These are phyloP conservation scores for Pseudocercospora cruenta DNA, from an alignment of 2,329 filamentous ascomycete species.

Conservation along the genomic window DNA sequence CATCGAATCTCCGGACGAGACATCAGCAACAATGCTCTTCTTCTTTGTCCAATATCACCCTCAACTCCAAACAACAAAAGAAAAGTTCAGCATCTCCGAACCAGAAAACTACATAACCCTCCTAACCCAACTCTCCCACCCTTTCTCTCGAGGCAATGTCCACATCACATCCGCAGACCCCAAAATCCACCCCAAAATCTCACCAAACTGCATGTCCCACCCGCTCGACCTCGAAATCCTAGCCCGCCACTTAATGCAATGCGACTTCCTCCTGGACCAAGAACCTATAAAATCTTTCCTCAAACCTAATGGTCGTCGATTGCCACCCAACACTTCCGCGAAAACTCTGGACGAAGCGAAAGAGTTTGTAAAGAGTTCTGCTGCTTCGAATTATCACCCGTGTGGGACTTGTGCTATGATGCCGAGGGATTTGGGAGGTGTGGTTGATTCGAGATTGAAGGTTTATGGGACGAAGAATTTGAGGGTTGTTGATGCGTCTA, in stretches of 20 bases:
- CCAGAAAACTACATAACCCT: slow-evolving; percentile 56
- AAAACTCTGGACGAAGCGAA: slow-evolving; percentile 23
- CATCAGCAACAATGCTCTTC: not conserved
- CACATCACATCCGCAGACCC: slow-evolving; percentile 34
- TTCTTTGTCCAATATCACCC: not conserved
- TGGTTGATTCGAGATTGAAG: slow-evolving; percentile 30
- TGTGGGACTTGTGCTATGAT: slow-evolving; percentile 34
- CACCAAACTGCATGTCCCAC: slow-evolving; percentile 34
- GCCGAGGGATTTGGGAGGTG: slow-evolving; percentile 25
- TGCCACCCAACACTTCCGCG: slow-evolving; percentile 33
- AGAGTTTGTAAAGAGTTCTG: slow-evolving; percentile 14
- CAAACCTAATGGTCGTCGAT: slow-evolving; percentile 5
- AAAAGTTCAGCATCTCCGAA: slow-evolving; percentile 24
- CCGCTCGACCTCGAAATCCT: slow-evolving; percentile 30
- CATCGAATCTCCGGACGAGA: slow-evolving; percentile 9
- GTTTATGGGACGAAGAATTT: slow-evolving; percentile 32
- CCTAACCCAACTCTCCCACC: slow-evolving; percentile 56
- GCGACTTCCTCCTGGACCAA: slow-evolving; percentile 31
- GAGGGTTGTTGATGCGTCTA: slow-evolving; percentile 35
- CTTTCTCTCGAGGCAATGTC: slow-evolving; percentile 31
- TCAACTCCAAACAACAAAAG: not conserved
- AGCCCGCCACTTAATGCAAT: slow-evolving; percentile 32
- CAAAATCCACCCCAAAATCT: slow-evolving; percentile 28
- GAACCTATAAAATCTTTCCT: slow-evolving; percentile 15
- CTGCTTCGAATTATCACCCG: slow-evolving; percentile 22